Evolutionary conservation across 352 stramenopile genomes (phyloP), one percentile per base, ranked within the genome.

Genomic region (Plasmopara viticola): DNA sequence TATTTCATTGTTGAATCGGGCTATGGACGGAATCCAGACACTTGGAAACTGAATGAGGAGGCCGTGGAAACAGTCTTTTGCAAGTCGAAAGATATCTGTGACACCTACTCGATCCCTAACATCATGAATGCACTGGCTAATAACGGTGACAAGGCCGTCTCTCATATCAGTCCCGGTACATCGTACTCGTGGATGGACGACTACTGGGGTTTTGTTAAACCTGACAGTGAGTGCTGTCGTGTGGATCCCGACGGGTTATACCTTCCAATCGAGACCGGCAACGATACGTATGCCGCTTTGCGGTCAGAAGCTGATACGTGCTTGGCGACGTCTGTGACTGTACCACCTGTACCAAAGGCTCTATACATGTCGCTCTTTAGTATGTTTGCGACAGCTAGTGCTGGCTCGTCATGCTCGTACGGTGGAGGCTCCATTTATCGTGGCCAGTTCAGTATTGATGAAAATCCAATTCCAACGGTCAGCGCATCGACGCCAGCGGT

Each of bases 291-390:
- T 61, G 79, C 56, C 15, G 53, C 56, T 2, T 37, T 66, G 25
- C 72, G 75, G 18, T 58, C 56, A 10, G 51, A 53, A 10, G 61
- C 67, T 35, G 50, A 54, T n/a, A 69, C 70, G 10, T 84, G 74
- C 31, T 53, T 85, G 14, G 48, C 71, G 34, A 53, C 68, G 20
- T 55, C 58, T 47, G 49, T 73, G 35, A 61, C 47, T 0, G 48
- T 70, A 2, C 74, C 76, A 9, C 72, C 75, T 31, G 70, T 87
- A 4, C 69, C 78, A 1, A 42, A 68, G 15, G 53, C 68, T 20
- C 62, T 68, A 47, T 89, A 76, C 69, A 87, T 85, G 69, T 84
- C 70, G 18, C 68, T 87, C 47, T 89, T 89, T 53, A 77, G 72
- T 44, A 87, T 89, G 62, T 89, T 89, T 48, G 60, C 72, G 5